These are phyloP conservation scores for Leccinum fallax DNA, from an alignment of 1,284 basidiomycete genomes.

Conservation along the genomic window DNA sequence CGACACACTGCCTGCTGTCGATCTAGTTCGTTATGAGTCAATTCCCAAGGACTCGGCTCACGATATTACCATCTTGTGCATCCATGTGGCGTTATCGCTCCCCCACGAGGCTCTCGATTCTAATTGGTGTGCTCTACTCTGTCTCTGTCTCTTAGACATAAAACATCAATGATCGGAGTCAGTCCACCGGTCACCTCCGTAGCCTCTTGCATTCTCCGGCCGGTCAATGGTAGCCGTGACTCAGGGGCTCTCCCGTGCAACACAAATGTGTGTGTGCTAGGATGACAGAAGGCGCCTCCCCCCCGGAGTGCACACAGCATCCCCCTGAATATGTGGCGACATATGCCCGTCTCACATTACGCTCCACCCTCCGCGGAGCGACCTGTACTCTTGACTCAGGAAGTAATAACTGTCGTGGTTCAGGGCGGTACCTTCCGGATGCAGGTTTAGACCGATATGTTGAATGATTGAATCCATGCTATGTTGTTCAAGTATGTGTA, in stretches of 20 bases:
- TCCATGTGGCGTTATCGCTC: slow-evolving; percentile 4
- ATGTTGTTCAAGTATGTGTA: not conserved
- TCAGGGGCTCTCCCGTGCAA: not conserved
- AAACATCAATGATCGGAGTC: slow-evolving; percentile 1
- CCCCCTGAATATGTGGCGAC: not conserved
- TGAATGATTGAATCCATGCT: not conserved
- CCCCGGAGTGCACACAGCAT: not conserved
- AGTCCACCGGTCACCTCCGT: not conserved
- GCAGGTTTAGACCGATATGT: not conserved
- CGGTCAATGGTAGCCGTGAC: not conserved
- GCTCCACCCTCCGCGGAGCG: not conserved
- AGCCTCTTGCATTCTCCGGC: not conserved
- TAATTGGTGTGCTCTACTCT: not conserved
- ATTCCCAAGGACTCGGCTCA: not conserved
- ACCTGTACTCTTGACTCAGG: not conserved
- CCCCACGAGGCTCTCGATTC: not conserved
- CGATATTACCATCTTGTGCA: not conserved
- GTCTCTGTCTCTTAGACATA: not conserved
- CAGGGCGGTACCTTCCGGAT: not conserved
- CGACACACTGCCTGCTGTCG: slow-evolving; percentile 4
- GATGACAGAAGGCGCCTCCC: not conserved
- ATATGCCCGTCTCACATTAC: not conserved
- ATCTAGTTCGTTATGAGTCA: slow-evolving; percentile 1
- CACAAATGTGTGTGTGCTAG: not conserved
- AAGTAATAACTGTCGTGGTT: not conserved